Evolutionary conservation across 176 grass and related monocot genomes (phyloP).

Genomic region (Triticum monococcum): DNA sequence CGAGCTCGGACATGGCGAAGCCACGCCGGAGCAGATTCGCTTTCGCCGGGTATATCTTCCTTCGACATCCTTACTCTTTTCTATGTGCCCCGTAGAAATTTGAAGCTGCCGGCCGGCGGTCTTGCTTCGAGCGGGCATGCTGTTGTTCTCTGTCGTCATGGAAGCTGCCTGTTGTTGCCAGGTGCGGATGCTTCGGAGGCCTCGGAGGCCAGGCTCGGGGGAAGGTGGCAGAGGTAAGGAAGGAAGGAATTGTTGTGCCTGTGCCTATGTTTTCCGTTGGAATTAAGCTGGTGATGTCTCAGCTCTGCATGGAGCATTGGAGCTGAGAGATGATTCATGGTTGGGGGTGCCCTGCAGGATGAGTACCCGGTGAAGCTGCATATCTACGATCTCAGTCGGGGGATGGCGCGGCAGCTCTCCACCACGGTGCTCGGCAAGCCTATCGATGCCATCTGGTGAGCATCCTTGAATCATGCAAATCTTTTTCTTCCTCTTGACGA

Average conservation of each 20-base stretch:
- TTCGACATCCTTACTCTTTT: background rate
- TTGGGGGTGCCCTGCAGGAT: conserved; percentile 46
- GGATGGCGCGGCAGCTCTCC: conserved; percentile 73
- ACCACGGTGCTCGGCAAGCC: conserved; percentile 58
- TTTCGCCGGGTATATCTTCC: conserved; percentile 26
- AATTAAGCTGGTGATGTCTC: background rate
- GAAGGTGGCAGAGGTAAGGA: conserved; percentile 81
- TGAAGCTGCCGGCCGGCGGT: background rate
- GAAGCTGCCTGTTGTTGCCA: conserved; percentile 25
- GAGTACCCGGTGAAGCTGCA: conserved; percentile 83
- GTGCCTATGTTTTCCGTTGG: background rate
- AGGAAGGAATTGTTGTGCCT: conserved; percentile 34
- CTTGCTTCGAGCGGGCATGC: background rate
- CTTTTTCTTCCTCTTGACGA: background rate
- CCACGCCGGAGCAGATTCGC: conserved; percentile 21
- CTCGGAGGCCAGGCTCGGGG: conserved; percentile 39
- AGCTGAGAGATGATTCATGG: background rate
- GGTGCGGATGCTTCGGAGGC: conserved; percentile 58
- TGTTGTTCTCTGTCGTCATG: background rate
- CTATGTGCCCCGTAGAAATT: background rate
- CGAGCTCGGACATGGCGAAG: conserved; percentile 31
- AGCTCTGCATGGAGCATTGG: background rate
- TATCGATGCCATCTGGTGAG: conserved; percentile 82
- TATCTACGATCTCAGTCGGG: conserved; percentile 83
- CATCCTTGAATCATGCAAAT: background rate